Conservation (phyloP, 1,284 basidiomycete genomes). For the Tylopilus orsonianus region DNA sequence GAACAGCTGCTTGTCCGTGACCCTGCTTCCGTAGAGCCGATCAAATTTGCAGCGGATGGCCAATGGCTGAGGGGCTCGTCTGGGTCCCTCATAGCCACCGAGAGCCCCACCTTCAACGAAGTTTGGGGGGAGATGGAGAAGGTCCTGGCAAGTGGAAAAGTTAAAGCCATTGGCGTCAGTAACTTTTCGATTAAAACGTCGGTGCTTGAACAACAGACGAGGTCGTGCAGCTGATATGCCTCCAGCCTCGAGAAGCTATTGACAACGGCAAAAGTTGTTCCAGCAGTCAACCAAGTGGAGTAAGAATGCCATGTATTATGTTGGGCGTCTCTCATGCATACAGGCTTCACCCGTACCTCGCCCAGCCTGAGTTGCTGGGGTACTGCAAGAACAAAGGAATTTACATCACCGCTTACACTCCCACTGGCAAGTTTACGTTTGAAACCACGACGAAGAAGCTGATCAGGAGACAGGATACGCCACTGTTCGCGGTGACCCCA, state of each 20-base stretch:
- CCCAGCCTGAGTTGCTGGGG: slow-evolving; percentile 37
- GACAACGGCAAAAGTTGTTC: slow-evolving; percentile 38
- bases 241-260: slow-evolving; percentile 28
- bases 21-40: background rate
- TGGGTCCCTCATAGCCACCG: background rate
- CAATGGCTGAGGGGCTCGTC: background rate
- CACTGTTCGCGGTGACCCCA: slow-evolving; percentile 41
- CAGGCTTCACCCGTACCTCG: slow-evolving; percentile 41
- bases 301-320: background rate
- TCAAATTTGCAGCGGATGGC: background rate
- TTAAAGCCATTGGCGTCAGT: slow-evolving; percentile 42
- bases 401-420: slow-evolving; percentile 44
- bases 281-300: slow-evolving; percentile 45
- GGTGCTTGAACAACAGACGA: background rate
- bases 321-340: slow-evolving; percentile 16
- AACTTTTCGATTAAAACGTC: slow-evolving; percentile 26
- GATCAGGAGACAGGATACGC: slow-evolving; percentile 33
- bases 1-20: too few species aligned
- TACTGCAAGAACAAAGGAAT: slow-evolving; percentile 41
- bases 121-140: slow-evolving; percentile 50
- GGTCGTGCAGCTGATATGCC: background rate
- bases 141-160: slow-evolving; percentile 37
- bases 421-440: slow-evolving; percentile 17
- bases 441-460: background rate
- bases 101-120: slow-evolving; percentile 32